A percentile compares a stretch with the other conserved stretches of the same genome.
phyloP scores from a whole-genome alignment of 2,329 filamentous ascomycete genomes.

The Juglanconis oblonga region DNA sequence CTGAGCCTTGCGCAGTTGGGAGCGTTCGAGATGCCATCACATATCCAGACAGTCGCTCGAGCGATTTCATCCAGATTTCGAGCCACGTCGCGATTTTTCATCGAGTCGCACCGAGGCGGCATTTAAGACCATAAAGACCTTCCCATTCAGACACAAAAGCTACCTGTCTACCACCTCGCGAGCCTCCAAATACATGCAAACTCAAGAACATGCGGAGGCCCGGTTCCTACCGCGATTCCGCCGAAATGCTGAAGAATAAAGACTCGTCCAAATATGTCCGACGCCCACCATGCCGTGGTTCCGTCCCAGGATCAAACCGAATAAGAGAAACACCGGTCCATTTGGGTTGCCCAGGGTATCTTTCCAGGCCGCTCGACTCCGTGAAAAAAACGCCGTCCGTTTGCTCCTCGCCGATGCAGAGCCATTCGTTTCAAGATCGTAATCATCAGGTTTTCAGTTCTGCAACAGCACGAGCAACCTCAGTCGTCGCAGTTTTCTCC shows the following conservation, averaged over 20 bases:
- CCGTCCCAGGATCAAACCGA: background rate
- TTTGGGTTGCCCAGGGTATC: conserved; percentile 22
- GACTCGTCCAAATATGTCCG: conserved; percentile 3
- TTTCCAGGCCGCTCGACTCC: conserved; percentile 21
- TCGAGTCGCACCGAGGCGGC: background rate
- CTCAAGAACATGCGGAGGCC: conserved; percentile 2
- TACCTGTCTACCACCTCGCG: conserved; percentile 12
- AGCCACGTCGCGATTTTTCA: background rate
- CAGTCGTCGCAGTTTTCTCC: conserved; percentile 72
- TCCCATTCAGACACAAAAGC: conserved; percentile 6
- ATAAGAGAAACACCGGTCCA: conserved; percentile 14
- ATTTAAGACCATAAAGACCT: background rate
- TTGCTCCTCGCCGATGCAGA: conserved; percentile 13
- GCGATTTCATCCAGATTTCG: background rate
- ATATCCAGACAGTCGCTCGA: background rate
- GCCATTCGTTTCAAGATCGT: conserved; percentile 21
- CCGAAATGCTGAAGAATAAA: conserved; percentile 10
- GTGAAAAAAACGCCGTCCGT: conserved; percentile 20
- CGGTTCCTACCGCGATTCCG: conserved; percentile 1
- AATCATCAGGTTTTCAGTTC: conserved; percentile 46
- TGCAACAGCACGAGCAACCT: conserved; percentile 74
- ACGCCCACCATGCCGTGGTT: conserved; percentile 10
- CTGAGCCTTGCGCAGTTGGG: background rate
- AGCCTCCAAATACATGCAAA: conserved; percentile 10
- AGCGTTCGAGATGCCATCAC: background rate